phyloP scores from a whole-genome alignment of 805 yeast genomes.

The Barnettozyma salicaria region DNA sequence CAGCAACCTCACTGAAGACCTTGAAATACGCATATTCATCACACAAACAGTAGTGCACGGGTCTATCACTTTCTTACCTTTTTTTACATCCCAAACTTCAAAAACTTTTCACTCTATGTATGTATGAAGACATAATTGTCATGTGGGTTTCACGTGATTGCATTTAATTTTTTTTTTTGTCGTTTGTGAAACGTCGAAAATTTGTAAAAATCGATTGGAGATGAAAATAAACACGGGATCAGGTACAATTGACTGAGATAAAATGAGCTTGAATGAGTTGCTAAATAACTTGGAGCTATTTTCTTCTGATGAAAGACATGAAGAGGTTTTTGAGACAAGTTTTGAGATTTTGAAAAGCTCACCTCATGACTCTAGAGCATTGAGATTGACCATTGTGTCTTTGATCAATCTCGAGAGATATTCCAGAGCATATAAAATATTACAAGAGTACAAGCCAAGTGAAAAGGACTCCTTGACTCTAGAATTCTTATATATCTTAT shows the following conservation, averaged over 20 bases:
- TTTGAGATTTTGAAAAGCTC: conserved; percentile 23
- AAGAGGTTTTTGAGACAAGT: conserved; percentile 24
- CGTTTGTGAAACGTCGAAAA: neutral
- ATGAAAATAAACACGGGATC: neutral
- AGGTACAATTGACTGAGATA: neutral
- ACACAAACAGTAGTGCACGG: no score
- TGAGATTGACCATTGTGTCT: conserved; percentile 49
- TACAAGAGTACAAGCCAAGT: conserved; percentile 32
- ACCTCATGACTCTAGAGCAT: conserved; percentile 27
- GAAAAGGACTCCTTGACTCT: conserved; percentile 35
- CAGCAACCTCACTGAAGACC: conserved; percentile 1
- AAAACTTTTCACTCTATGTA: no score
- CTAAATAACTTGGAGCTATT: conserved; percentile 24
- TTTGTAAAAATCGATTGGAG: conserved; percentile 6
- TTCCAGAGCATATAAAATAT: conserved; percentile 40
- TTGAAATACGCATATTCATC: neutral
- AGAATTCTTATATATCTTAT: conserved; percentile 58
- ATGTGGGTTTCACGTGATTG: no score
- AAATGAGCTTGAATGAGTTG: conserved; percentile 24
- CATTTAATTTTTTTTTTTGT: no score
- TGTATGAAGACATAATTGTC: no score
- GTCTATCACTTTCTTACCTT: no score
- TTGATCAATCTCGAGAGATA: conserved; percentile 63
- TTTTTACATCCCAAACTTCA: no score
- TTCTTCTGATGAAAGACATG: conserved; percentile 19